Evolutionary conservation across 2,329 filamentous ascomycete species (phyloP).

Genomic region (Berkeleyomyces rouxiae): DNA sequence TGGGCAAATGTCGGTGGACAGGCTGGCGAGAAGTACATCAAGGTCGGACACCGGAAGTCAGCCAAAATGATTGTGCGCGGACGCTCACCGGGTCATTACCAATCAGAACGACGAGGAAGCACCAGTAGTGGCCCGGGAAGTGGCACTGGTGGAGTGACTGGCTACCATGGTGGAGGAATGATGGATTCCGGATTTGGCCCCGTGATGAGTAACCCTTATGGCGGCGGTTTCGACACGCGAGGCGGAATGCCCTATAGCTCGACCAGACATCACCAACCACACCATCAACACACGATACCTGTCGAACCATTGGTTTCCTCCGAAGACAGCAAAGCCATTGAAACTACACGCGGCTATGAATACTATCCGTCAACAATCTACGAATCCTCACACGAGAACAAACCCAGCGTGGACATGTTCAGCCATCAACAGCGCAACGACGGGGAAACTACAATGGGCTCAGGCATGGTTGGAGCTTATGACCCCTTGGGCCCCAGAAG

Average conservation of each 20-base stretch:
- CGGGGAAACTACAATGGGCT: slow-evolving; percentile 8
- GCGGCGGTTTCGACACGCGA: slow-evolving; percentile 25
- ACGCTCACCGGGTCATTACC: slow-evolving; percentile 66
- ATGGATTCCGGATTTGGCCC: slow-evolving; percentile 25
- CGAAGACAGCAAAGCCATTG: slow-evolving; percentile 35
- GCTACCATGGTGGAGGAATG: slow-evolving; percentile 26
- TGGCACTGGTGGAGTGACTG: slow-evolving; percentile 43
- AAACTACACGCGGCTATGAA: slow-evolving; percentile 34
- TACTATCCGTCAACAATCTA: slow-evolving; percentile 38
- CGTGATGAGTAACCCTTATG: slow-evolving; percentile 26
- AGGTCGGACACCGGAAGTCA: slow-evolving; percentile 55
- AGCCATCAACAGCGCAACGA: slow-evolving; percentile 20
- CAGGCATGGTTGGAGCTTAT: slow-evolving; percentile 14
- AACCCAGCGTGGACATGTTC: slow-evolving; percentile 34
- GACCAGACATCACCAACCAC: slow-evolving; percentile 25
- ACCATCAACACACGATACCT: slow-evolving; percentile 28
- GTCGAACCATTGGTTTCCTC: slow-evolving; percentile 32
- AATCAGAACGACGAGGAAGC: slow-evolving; percentile 51
- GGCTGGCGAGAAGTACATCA: slow-evolving; percentile 41
- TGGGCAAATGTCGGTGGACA: slow-evolving; percentile 48
- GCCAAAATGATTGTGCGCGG: slow-evolving; percentile 78
- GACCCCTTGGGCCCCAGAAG: slow-evolving; percentile 21
- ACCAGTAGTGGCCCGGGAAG: slow-evolving; percentile 51
- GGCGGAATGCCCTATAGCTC: slow-evolving; percentile 24
- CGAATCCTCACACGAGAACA: slow-evolving; percentile 28